phyloP scores from a whole-genome alignment of 1,284 basidiomycete species.

The Exobasidium rhododendri region DNA sequence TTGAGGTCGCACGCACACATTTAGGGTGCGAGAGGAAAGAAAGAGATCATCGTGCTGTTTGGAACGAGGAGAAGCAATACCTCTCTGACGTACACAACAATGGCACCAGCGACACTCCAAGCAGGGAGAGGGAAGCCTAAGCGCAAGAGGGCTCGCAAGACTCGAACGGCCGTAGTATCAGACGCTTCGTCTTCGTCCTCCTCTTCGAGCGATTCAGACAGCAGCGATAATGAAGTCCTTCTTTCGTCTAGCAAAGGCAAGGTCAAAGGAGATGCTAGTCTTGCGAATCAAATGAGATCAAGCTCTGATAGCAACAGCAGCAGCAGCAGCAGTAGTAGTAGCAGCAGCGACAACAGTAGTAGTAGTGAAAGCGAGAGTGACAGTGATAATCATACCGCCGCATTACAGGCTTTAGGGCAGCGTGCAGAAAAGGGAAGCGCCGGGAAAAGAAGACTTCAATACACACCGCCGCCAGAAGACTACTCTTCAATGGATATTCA shows the following conservation, averaged over 20 bases:
- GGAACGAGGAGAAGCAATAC: too few species aligned
- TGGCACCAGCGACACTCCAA: too few species aligned
- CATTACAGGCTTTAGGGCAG: neutral
- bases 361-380: neutral
- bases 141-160: constrained; percentile 10
- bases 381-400: neutral
- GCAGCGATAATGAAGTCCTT: neutral
- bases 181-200: neutral
- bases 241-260: neutral
- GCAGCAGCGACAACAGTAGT: neutral
- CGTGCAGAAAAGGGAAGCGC: neutral
- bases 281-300: neutral
- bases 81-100: too few species aligned
- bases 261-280: neutral
- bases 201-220: neutral
- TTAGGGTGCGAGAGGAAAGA: too few species aligned
- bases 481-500: neutral
- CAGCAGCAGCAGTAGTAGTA: neutral
- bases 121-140: constrained; percentile 4
- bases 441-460: neutral
- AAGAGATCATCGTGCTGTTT: too few species aligned
- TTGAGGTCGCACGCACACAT: too few species aligned
- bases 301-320: neutral
- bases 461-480: neutral
- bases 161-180: constrained; percentile 4